phyloP scores from a whole-genome alignment of 345 rosid species.

The Brassica carinata region DNA sequence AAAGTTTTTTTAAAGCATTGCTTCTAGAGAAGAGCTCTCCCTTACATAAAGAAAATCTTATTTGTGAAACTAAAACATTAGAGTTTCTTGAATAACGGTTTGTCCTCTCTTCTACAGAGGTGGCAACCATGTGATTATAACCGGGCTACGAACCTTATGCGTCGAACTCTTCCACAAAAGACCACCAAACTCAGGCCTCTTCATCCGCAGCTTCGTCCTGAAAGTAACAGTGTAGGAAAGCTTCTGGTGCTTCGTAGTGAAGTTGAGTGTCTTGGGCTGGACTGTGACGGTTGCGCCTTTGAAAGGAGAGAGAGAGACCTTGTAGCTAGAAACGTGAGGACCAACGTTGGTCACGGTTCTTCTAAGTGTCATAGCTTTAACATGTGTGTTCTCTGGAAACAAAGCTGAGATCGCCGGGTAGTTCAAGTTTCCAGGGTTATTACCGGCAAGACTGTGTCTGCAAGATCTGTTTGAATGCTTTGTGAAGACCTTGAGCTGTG shows the following conservation, averaged over 20 bases:
- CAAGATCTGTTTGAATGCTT: conserved; percentile 73
- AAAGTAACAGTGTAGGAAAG: conserved; percentile 68
- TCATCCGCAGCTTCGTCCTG: conserved; percentile 49
- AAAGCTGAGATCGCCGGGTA: conserved; percentile 87
- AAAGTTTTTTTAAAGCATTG: conserved; percentile 16
- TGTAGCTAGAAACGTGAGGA: conserved; percentile 60
- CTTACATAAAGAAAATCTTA: conserved; percentile 25
- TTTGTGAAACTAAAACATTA: conserved; percentile 33
- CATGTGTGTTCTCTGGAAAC: conserved; percentile 54
- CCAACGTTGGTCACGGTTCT: conserved; percentile 89
- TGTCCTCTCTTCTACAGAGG: conserved; percentile 43
- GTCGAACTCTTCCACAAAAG: conserved; percentile 75
- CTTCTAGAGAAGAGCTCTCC: conserved; percentile 41
- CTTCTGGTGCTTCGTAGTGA: conserved; percentile 68
- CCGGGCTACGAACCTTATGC: conserved; percentile 87
- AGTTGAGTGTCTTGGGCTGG: conserved; percentile 61
- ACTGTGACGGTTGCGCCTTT: conserved; percentile 60
- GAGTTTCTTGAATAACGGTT: conserved; percentile 37
- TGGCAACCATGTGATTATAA: conserved; percentile 63
- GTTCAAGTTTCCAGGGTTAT: conserved; percentile 69
- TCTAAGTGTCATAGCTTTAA: conserved; percentile 46
- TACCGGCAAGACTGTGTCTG: conserved; percentile 42
- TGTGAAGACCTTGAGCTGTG: conserved; percentile 66
- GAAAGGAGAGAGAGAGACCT: conserved; percentile 59
- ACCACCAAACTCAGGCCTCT: conserved; percentile 76